Percentiles rank a stretch among this genome's conserved stretches.
Evolutionary conservation across 2,329 filamentous ascomycete genomes (phyloP).

Genomic region (Aciculosporium take): DNA sequence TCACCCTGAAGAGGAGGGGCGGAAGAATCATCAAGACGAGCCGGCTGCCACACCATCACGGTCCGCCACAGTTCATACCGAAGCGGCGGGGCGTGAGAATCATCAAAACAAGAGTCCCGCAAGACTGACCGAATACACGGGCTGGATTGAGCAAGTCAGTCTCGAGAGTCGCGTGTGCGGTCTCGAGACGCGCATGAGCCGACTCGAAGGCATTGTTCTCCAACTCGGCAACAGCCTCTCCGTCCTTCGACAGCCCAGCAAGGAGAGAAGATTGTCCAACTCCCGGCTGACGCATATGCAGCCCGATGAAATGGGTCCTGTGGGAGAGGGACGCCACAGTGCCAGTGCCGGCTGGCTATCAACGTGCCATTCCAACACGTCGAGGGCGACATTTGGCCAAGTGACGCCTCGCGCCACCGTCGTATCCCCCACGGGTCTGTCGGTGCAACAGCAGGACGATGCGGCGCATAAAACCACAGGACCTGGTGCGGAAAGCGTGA

Average conservation of each 20-base stretch:
- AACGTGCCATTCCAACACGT: conserved; percentile 28
- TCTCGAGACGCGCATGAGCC: conserved; percentile 37
- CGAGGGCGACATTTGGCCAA: conserved; percentile 30
- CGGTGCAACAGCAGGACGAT: conserved; percentile 20
- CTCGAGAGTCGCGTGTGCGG: conserved; percentile 37
- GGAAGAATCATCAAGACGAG: background rate
- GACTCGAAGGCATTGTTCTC: conserved; percentile 37
- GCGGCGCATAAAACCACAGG: conserved; percentile 13
- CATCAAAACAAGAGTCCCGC: background rate
- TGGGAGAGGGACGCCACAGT: conserved; percentile 1
- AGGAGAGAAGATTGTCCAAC: conserved; percentile 12
- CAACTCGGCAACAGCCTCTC: conserved; percentile 34
- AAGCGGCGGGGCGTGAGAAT: background rate
- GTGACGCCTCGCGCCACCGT: conserved; percentile 25
- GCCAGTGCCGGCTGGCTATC: conserved; percentile 11
- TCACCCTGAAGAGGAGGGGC: too few species aligned
- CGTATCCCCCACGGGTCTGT: conserved; percentile 22
- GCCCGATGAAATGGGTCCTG: background rate
- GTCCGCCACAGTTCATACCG: background rate
- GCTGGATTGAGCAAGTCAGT: conserved; percentile 29
- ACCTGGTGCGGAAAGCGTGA: conserved; percentile 19
- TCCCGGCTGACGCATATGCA: conserved; percentile 1
- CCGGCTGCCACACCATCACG: background rate
- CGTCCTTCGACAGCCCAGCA: conserved; percentile 20
- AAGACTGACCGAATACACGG: background rate